A percentile compares a stretch with the other conserved stretches of the same genome.
Conservation (phyloP, 257 asterid species). For the Solanum corneliomulleri region DNA sequence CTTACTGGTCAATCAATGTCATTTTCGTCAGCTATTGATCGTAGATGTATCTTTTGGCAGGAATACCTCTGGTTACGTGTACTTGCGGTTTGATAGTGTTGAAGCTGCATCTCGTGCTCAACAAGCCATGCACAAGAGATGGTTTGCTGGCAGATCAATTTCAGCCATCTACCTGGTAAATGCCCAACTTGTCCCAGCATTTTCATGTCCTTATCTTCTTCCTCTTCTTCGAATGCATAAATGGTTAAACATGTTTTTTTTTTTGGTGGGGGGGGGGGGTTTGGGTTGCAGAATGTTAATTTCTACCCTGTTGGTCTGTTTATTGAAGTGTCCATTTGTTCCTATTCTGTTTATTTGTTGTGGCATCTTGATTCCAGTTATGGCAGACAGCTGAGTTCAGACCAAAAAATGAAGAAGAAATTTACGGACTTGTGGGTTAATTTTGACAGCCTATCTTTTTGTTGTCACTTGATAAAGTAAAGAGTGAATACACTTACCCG, state of each 20-base stretch:
- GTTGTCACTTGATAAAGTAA: background rate
- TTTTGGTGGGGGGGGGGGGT: background rate
- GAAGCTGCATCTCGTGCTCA: conserved; percentile 83
- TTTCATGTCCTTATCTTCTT: background rate
- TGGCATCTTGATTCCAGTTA: background rate
- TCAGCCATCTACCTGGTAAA: conserved; percentile 93
- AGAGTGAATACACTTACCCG: background rate
- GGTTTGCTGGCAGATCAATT: conserved; percentile 94
- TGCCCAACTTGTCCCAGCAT: background rate
- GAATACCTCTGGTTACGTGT: conserved; percentile 87
- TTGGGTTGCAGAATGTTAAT: background rate
- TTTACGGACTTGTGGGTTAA: background rate
- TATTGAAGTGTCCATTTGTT: background rate
- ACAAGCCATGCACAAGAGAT: conserved; percentile 94
- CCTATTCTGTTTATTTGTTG: background rate
- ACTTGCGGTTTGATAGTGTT: conserved; percentile 70
- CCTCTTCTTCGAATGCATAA: background rate
- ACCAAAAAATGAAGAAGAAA: background rate
- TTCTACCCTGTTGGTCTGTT: background rate
- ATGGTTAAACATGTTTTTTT: background rate
- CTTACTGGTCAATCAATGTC: background rate
- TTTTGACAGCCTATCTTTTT: background rate
- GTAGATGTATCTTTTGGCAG: conserved; percentile 20
- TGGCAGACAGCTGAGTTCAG: background rate
- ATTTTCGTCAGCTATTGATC: background rate